Evolutionary conservation across 148 eudicot genomes (phyloP).

Genomic region (Camellia granthamiana): DNA sequence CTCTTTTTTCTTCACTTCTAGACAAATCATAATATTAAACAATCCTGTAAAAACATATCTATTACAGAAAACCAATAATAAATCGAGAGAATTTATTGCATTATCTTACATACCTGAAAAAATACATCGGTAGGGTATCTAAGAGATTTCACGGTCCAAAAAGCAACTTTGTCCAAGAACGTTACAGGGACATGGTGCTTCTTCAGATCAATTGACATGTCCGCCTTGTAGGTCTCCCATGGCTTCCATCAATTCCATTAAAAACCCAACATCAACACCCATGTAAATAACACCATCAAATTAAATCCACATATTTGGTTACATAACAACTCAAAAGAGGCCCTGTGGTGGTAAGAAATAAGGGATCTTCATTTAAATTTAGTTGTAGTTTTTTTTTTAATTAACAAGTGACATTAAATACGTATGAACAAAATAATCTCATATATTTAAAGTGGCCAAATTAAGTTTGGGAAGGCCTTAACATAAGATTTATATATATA

Average conservation of each 20-base stretch:
- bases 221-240: conserved; percentile 70
- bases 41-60: too few species aligned
- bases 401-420: too few species aligned
- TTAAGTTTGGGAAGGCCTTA: too few species aligned
- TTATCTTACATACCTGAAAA: conserved; percentile 47
- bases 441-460: too few species aligned
- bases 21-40: too few species aligned
- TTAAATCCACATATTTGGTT: neutral
- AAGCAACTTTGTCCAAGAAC: conserved; percentile 59
- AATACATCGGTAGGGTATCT: conserved; percentile 68
- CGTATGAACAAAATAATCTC: too few species aligned
- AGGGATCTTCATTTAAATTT: too few species aligned
- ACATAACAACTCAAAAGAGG: too few species aligned
- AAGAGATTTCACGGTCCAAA: conserved; percentile 60
- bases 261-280: neutral
- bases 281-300: neutral
- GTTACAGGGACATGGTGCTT: conserved; percentile 63
- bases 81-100: neutral
- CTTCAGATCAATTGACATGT: conserved; percentile 58
- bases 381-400: too few species aligned
- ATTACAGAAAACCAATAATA: too few species aligned
- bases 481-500: neutral
- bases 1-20: too few species aligned
- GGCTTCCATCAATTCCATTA: conserved; percentile 35
- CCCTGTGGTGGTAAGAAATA: too few species aligned